Conservation (phyloP, 306 rosid species). For the Prosopis cineraria region DNA sequence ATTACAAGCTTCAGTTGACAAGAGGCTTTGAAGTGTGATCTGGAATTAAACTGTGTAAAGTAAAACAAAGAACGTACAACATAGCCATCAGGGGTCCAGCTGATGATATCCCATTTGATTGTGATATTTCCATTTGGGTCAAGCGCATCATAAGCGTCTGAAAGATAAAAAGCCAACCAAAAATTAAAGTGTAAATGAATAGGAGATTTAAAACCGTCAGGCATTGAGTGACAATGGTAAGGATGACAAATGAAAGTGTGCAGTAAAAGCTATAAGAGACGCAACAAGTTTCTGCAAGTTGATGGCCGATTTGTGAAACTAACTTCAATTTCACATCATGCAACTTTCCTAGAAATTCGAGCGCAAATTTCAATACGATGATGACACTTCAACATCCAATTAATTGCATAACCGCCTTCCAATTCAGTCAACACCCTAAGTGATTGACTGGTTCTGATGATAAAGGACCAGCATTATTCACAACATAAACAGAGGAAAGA, state of each 20-base stretch:
- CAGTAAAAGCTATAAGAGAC: slow-evolving; percentile 12
- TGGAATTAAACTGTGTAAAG: slow-evolving; percentile 10
- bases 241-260: background rate
- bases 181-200: slow-evolving; percentile 1
- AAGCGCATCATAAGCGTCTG: slow-evolving; percentile 90
- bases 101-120: slow-evolving; percentile 74
- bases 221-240: background rate
- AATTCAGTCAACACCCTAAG: background rate
- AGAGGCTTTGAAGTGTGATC: background rate
- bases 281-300: background rate
- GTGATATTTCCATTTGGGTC: slow-evolving; percentile 84
- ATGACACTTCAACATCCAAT: background rate
- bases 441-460: background rate
- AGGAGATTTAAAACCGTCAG: background rate
- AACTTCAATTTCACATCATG: slow-evolving; percentile 1
- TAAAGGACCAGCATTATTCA: background rate
- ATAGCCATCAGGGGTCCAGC: slow-evolving; percentile 80
- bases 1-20: background rate
- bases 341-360: slow-evolving; percentile 1
- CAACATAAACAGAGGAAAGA: background rate
- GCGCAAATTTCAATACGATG: background rate
- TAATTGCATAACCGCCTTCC: background rate
- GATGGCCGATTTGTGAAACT: background rate
- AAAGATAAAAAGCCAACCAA: slow-evolving; percentile 22
- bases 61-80: slow-evolving; percentile 53